Evolutionary conservation across 768 basidiomycete genomes (phyloP).

Genomic region (Russula olivacea): DNA sequence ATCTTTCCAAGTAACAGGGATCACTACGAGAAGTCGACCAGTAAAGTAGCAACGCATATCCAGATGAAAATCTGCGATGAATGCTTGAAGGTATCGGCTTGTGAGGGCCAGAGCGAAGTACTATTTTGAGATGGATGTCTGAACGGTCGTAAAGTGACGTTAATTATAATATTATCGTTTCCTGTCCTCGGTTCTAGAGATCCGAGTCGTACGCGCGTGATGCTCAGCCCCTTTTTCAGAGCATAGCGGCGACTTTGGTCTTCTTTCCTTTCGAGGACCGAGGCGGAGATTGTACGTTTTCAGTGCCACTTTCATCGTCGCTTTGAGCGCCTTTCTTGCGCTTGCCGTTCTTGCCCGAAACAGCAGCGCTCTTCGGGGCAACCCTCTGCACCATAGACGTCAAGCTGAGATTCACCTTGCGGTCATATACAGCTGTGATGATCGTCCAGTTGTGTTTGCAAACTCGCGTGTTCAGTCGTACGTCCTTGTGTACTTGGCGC

Average conservation of each 20-base stretch:
- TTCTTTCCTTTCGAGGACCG: slow-evolving; percentile 3
- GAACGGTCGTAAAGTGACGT: not conserved
- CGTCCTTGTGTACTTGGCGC: slow-evolving; percentile 52
- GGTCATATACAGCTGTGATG: slow-evolving; percentile 38
- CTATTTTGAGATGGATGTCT: not conserved
- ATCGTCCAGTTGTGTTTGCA: slow-evolving; percentile 53
- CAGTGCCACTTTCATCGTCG: slow-evolving; percentile 29
- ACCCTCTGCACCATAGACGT: slow-evolving; percentile 7
- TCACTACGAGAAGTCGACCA: not conserved
- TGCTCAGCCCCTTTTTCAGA: not conserved
- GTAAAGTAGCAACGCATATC: not conserved
- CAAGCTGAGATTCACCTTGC: slow-evolving; percentile 24
- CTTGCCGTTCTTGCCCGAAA: slow-evolving; percentile 26
- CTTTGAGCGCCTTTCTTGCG: slow-evolving; percentile 32
- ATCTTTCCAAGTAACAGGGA: not conserved
- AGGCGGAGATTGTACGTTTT: not conserved
- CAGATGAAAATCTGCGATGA: not conserved
- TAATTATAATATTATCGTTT: not conserved
- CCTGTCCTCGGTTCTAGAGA: not conserved
- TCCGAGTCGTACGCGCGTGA: not conserved
- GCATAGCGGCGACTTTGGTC: not conserved
- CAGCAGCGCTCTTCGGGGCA: slow-evolving; percentile 5
- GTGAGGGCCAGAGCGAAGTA: too few relatives aligned
- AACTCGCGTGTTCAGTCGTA: slow-evolving; percentile 56
- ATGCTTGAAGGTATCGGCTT: not conserved